A percentile compares a stretch with the other conserved stretches of the same genome.
These are phyloP conservation scores for Neospora caninum DNA, from an alignment of 169 alveolate species.

Conservation along the genomic window DNA sequence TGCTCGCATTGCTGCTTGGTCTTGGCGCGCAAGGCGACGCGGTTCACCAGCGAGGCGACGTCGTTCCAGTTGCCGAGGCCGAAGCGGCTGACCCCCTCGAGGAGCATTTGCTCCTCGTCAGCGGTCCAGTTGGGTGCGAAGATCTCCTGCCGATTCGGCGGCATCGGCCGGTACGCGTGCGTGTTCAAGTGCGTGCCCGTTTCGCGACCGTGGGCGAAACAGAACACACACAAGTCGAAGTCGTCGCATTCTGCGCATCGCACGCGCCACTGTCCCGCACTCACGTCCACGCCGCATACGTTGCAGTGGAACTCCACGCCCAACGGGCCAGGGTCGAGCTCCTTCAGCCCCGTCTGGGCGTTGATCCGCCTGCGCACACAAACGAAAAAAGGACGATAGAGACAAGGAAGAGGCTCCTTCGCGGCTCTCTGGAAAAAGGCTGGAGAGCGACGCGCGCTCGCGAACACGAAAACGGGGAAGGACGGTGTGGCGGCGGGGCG, in stretches of 20 bases:
- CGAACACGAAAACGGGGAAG: neutral
- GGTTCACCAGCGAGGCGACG: constrained; percentile 31
- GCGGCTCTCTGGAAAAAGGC: neutral
- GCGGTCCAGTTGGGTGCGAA: constrained; percentile 88
- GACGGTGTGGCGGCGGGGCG: too few species aligned
- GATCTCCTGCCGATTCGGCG: constrained; percentile 82
- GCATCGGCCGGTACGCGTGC: constrained; percentile 86
- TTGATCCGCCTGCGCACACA: constrained; percentile 13
- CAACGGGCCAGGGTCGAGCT: neutral
- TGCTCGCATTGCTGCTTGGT: constrained; percentile 74
- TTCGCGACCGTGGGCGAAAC: constrained; percentile 86
- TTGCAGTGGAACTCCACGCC: constrained; percentile 68
- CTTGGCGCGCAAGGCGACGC: constrained; percentile 61
- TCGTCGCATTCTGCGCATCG: constrained; percentile 91
- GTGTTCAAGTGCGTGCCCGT: constrained; percentile 78
- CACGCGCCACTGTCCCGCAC: constrained; percentile 70
- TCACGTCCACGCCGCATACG: constrained; percentile 60
- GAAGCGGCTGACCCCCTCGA: constrained; percentile 87
- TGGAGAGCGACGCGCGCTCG: neutral
- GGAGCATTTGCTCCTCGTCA: constrained; percentile 86
- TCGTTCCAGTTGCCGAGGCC: constrained; percentile 90
- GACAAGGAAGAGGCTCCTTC: neutral
- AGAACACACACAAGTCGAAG: constrained; percentile 84
- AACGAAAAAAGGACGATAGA: neutral
- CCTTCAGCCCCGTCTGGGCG: neutral